Base-by-base conservation (phyloP, 108 stramenopile species). In the Stephanodiscus triporus region DNA sequence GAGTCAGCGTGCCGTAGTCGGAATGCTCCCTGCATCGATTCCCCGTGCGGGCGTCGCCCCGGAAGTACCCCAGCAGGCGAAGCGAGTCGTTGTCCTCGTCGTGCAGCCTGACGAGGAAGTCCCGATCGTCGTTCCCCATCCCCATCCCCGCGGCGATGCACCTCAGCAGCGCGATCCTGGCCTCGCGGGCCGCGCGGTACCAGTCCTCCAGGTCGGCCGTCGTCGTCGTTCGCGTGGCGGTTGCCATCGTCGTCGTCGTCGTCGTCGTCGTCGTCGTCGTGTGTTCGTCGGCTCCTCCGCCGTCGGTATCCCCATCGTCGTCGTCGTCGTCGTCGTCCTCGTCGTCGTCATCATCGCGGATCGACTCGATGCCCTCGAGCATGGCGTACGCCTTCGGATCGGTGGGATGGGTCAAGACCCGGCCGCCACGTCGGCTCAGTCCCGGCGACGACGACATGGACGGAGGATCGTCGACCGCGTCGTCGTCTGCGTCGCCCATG, bases 1-100 rank as follows among this genome's bases (percentile, higher is more conserved):
- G 55, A 14, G 90, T 91, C 9, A 88, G 32, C 5, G 82, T 88
- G 27, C 90, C 90, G 68, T 91, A 91, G 62, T 91, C 90, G 13
- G 86, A 87, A 78, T 91, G 90, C 38, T 86, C 86, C 75, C 88
- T 91, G 77, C 90, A 91, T 20, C 90, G 73, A 71, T 86, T 88
- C n/a, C 74, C 85, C 16, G 76, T 80, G 24, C 59, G 49, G 11
- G 68, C 43, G 22, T 78, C 49, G 17, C 73, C 76, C 0, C 32
- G 45, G 30, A 42, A 75, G 55, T 91, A 91, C 23, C 76, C 32
- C 10, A 91, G n/a, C 4, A 91, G 70, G 26, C 90, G 79, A 5
- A 91, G 40, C 2, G 81, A 51, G 43, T 77, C 76, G 53, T 88
- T 85, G 53, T 87, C 45, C 51, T 88, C 73, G 53, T 75, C 51